phyloP scores from a whole-genome alignment of 192 early-diverging fungal genomes.

The Umbelopsis sp. region DNA sequence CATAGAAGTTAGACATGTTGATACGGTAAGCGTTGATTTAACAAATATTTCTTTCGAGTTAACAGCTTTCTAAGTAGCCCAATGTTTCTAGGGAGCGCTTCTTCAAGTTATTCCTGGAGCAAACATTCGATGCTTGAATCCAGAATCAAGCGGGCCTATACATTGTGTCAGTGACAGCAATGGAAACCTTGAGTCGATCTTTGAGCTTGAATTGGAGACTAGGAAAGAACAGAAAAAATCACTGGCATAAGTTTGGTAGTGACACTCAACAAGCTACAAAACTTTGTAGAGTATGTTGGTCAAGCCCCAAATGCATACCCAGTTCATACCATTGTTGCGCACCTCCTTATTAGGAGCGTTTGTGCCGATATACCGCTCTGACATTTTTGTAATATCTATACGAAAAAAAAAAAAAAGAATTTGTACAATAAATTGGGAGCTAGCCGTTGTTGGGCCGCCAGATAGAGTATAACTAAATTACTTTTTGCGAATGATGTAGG shows the following conservation, averaged over 20 bases:
- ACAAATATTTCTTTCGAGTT: slow-evolving; percentile 28
- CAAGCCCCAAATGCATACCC: neutral
- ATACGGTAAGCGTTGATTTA: slow-evolving; percentile 71
- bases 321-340: slow-evolving; percentile 11
- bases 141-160: slow-evolving; percentile 45
- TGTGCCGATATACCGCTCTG: neutral
- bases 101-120: slow-evolving; percentile 56
- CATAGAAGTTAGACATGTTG: slow-evolving; percentile 86
- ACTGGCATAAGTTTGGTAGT: neutral
- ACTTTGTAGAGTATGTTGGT: no score
- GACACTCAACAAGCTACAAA: neutral
- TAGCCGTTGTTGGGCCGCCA: neutral
- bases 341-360: neutral
- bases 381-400: slow-evolving; percentile 19
- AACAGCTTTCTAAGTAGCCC: neutral
- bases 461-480: neutral
- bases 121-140: slow-evolving; percentile 62
- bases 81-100: slow-evolving; percentile 47
- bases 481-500: neutral
- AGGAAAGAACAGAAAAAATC: neutral
- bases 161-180: slow-evolving; percentile 45
- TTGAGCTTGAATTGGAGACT: slow-evolving; percentile 24
- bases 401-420: neutral
- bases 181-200: slow-evolving; percentile 21
- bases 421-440: slow-evolving; percentile 17